Percentiles rank a stretch among this genome's conserved stretches.
Evolutionary conservation across 164 flowering plant genomes (phyloP).

Genomic region (Saururus chinensis): DNA sequence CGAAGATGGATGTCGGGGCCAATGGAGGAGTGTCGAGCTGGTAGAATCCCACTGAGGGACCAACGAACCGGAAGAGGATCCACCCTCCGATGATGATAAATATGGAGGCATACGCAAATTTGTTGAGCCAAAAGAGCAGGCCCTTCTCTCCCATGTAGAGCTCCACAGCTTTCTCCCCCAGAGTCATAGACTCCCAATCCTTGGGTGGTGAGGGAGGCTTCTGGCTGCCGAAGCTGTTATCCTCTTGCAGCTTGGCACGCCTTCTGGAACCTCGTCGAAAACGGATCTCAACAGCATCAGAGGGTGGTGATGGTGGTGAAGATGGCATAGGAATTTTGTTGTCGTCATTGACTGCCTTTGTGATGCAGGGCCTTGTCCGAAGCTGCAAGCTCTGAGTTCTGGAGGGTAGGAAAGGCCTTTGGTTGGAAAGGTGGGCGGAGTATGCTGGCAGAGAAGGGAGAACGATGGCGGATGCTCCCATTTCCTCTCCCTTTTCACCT

Average conservation of each 20-base stretch:
- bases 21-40: slow-evolving; percentile 65
- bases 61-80: slow-evolving; percentile 74
- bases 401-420: background rate
- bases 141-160: slow-evolving; percentile 82
- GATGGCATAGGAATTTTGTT: slow-evolving; percentile 9
- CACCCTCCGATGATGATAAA: slow-evolving; percentile 71
- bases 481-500: background rate
- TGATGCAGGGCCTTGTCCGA: slow-evolving; percentile 1
- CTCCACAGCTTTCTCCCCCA: slow-evolving; percentile 59
- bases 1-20: slow-evolving; percentile 39
- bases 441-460: slow-evolving; percentile 1
- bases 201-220: slow-evolving; percentile 25
- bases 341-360: slow-evolving; percentile 4
- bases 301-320: slow-evolving; percentile 11
- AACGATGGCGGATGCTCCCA: slow-evolving; percentile 13
- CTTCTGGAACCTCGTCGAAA: slow-evolving; percentile 37
- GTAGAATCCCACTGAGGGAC: slow-evolving; percentile 74
- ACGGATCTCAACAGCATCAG: slow-evolving; percentile 24
- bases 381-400: background rate
- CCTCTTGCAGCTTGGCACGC: slow-evolving; percentile 13
- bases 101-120: slow-evolving; percentile 88
- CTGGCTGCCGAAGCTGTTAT: slow-evolving; percentile 5
- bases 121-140: slow-evolving; percentile 80
- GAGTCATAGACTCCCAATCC: slow-evolving; percentile 76
- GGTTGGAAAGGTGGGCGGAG: slow-evolving; percentile 1